These are phyloP conservation scores for Rhipidocladum racemiflorum DNA, from an alignment of 176 grass and related monocot species.

Conservation along the genomic window DNA sequence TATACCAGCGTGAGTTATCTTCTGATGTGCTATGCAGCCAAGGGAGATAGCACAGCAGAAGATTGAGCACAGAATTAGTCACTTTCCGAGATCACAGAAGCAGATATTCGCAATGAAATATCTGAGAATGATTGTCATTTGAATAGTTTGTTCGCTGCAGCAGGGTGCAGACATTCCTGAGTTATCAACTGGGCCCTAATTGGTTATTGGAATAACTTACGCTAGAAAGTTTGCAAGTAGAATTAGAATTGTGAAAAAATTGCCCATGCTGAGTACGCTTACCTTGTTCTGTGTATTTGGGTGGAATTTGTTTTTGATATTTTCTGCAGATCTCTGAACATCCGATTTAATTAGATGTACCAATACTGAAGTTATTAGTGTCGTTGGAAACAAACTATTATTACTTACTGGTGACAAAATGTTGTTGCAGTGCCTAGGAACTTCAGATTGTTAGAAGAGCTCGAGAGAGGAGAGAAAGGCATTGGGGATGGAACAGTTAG, in stretches of 20 bases:
- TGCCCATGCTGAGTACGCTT: background rate
- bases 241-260: background rate
- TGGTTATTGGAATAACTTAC: background rate
- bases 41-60: background rate
- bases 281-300: background rate
- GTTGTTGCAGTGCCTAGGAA: slow-evolving; percentile 28
- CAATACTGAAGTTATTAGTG: background rate
- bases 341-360: background rate
- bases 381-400: background rate
- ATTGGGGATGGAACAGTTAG: slow-evolving; percentile 43
- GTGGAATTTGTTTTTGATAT: background rate
- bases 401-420: background rate
- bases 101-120: background rate
- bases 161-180: background rate
- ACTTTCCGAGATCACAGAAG: background rate
- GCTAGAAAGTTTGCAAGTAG: background rate
- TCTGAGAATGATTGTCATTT: background rate
- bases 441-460: slow-evolving; percentile 34
- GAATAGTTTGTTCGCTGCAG: background rate
- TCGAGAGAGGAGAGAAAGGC: slow-evolving; percentile 41
- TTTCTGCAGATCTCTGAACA: background rate
- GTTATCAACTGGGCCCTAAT: background rate
- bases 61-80: background rate
- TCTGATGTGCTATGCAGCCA: background rate
- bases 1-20: background rate